Conservation (phyloP, 1,284 basidiomycete genomes). For the Agroathelia rolfsii region DNA sequence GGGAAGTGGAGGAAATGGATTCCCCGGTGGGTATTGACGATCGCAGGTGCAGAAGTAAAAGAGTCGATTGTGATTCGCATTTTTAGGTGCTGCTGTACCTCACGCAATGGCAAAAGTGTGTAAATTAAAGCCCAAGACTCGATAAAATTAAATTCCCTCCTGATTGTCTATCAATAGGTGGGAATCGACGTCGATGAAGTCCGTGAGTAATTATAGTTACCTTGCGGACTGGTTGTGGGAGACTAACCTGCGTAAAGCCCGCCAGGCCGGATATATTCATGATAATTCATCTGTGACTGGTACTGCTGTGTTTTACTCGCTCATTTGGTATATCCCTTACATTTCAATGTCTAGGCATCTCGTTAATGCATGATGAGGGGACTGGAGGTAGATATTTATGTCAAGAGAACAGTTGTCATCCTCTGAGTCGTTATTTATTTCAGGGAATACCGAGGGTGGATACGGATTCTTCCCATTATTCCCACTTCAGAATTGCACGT, state of each 20-base stretch:
- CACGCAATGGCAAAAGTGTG: conserved; percentile 42
- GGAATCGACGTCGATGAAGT: conserved; percentile 38
- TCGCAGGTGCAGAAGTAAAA: no score
- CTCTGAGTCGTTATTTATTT: no score
- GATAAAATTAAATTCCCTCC: no score
- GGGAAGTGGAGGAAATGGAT: conserved; percentile 37
- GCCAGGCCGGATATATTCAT: conserved; percentile 35
- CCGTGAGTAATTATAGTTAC: no score
- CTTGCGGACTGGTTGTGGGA: no score
- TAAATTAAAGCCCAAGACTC: neutral
- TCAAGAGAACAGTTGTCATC: no score
- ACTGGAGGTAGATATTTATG: no score
- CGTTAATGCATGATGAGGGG: conserved; percentile 43
- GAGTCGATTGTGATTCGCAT: conserved; percentile 1
- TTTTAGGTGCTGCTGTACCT: conserved; percentile 28
- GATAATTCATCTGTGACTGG: conserved; percentile 34
- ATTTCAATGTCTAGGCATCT: conserved; percentile 24
- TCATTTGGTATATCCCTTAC: neutral
- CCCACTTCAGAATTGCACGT: conserved; percentile 31
- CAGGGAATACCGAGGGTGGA: conserved; percentile 37
- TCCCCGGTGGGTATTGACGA: no score
- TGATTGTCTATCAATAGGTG: no score
- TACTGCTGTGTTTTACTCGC: no score
- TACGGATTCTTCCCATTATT: conserved; percentile 41
- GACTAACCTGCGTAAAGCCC: no score